Conservation (phyloP, 2,329 filamentous ascomycete species). For the Penicillium sp. region DNA sequence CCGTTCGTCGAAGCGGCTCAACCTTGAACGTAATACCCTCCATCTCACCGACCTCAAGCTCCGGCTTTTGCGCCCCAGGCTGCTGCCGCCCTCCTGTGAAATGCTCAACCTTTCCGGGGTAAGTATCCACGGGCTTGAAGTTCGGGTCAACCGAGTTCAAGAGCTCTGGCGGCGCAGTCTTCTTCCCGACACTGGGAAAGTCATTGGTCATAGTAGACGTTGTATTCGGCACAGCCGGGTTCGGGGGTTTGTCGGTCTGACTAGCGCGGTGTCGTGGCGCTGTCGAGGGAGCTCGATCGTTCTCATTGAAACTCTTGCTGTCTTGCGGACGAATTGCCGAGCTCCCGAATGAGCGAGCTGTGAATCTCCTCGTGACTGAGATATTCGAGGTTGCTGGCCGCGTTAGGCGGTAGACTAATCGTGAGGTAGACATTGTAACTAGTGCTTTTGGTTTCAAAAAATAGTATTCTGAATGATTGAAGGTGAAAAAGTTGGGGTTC, state of each 20-base stretch:
- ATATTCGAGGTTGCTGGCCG: slow-evolving; percentile 40
- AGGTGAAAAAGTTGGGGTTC: neutral
- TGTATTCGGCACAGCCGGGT: slow-evolving; percentile 68
- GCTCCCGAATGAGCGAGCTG: slow-evolving; percentile 37
- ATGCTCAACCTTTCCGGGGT: slow-evolving; percentile 66
- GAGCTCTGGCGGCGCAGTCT: slow-evolving; percentile 64
- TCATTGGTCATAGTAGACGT: slow-evolving; percentile 67
- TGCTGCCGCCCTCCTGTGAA: slow-evolving; percentile 69
- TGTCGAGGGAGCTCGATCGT: slow-evolving; percentile 58
- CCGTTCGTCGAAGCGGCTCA: slow-evolving; percentile 82
- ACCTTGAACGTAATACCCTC: slow-evolving; percentile 85
- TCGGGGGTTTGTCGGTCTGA: slow-evolving; percentile 62
- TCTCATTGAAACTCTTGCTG: slow-evolving; percentile 47
- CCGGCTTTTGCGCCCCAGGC: slow-evolving; percentile 59
- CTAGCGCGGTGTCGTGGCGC: slow-evolving; percentile 59
- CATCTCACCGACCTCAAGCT: slow-evolving; percentile 84
- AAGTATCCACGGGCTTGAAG: slow-evolving; percentile 63
- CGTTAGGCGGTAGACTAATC: slow-evolving; percentile 51
- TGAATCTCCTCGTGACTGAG: slow-evolving; percentile 31
- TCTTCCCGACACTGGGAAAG: slow-evolving; percentile 63
- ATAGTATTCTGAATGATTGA: slow-evolving; percentile 5
- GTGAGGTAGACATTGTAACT: slow-evolving; percentile 52
- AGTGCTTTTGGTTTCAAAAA: neutral
- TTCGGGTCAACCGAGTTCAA: slow-evolving; percentile 60
- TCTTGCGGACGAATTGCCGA: slow-evolving; percentile 38